Base-by-base conservation (phyloP, 805 yeast genomes). In the Teunomyces kruisii region DNA sequence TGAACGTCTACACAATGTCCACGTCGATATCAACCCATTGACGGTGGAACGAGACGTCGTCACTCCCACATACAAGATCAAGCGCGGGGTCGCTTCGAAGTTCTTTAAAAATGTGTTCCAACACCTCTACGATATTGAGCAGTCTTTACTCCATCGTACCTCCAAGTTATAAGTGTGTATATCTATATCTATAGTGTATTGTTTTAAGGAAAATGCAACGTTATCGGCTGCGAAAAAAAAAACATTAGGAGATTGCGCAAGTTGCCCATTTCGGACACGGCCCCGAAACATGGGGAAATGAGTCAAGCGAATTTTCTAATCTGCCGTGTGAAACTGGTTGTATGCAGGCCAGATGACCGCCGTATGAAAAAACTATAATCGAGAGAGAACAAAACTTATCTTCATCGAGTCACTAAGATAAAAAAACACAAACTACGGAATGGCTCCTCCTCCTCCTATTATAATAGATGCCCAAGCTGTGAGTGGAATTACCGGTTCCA, bases 401-500 rank as follows among this genome's bases (percentile, higher is more conserved):
- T 8, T 5, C 9, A 4, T 26, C 5, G 10, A 7, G 6, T 30
- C 12, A 12, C 15, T 13, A 8, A n/a, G 33, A n/a, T 13, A n/a
- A 6, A 31, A 6, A 12, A 10, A 8, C 10, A n/a, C 33, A 13
- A 19, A 10, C 12, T 7, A 9, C 6, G 10, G 9, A 14, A 66
- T 67, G 80, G 79, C 82, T 3, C 84, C 85, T 17, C 84, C 85
- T 29, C 82, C 83, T 19, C 87, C 90, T 2, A 75, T 84, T 17
- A 75, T 78, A 24, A 70, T 84, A 44, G 84, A 81, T 52, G 82
- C 88, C 13, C 80, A 80, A 51, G 87, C 87, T 13, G 80, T 86
- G 14, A 81, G 89, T 57, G 94, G 92, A 6, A 84, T 87, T 45
- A 81, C 86, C 14, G 88, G 86, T 48, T 88, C 96, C 9, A 89